Evolutionary conservation across 2,329 filamentous ascomycete genomes (phyloP).

Genomic region (Xylariaceae sp.): DNA sequence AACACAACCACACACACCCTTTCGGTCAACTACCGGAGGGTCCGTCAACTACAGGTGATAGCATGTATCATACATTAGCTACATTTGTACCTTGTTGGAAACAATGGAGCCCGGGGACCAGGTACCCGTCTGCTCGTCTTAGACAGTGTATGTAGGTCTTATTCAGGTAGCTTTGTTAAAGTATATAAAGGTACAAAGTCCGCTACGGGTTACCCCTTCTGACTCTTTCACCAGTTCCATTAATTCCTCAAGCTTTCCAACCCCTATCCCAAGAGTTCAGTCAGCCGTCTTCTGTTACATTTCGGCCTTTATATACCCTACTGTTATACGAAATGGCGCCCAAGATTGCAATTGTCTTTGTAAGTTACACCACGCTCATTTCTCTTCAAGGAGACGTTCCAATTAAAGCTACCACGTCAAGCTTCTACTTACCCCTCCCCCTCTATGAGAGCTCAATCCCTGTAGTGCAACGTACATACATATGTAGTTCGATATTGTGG

Average conservation of each 20-base stretch:
- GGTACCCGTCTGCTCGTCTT: not conserved
- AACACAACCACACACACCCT: not conserved
- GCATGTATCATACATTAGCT: too few relatives aligned
- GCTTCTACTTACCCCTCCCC: slow-evolving; percentile 2
- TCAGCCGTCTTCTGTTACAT: not conserved
- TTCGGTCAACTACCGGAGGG: not conserved
- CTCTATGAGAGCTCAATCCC: slow-evolving; percentile 3
- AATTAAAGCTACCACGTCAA: slow-evolving; percentile 1
- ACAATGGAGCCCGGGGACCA: not conserved
- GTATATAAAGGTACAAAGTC: not conserved
- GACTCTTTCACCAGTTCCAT: not conserved
- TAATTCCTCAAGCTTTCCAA: not conserved
- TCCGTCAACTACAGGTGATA: slow-evolving; percentile 1
- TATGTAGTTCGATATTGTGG: not conserved
- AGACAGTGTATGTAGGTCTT: not conserved
- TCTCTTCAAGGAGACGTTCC: not conserved
- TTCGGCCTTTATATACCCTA: slow-evolving; percentile 14
- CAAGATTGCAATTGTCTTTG: slow-evolving; percentile 38
- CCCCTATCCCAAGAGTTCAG: not conserved
- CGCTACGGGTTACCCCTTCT: not conserved
- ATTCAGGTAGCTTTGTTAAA: not conserved
- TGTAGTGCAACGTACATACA: slow-evolving; percentile 8
- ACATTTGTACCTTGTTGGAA: not conserved
- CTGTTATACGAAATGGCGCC: slow-evolving; percentile 31
- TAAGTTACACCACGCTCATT: slow-evolving; percentile 21